These are phyloP conservation scores for Globisporangium echinulatum DNA, from an alignment of 352 stramenopile species.

Conservation along the genomic window DNA sequence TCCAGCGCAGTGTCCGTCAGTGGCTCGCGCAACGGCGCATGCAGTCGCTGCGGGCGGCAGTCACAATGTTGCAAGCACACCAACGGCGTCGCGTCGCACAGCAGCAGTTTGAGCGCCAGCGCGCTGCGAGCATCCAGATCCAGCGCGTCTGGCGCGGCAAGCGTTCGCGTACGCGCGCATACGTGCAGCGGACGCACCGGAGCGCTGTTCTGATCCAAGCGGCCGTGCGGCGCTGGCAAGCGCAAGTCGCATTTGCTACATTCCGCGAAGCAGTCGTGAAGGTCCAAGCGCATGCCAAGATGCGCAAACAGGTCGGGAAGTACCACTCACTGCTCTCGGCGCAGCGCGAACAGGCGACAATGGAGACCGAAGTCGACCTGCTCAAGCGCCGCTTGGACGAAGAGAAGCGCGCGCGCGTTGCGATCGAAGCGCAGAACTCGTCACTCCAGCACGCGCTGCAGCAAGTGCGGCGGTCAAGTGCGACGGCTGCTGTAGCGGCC, in stretches of 20 bases:
- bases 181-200: conserved; percentile 47
- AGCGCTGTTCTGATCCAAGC: conserved; percentile 61
- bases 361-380: conserved; percentile 70
- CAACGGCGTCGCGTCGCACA: conserved; percentile 43
- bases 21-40: conserved; percentile 53
- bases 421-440: conserved; percentile 70
- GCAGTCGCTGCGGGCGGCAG: conserved; percentile 38
- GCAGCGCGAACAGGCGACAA: conserved; percentile 59
- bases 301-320: conserved; percentile 72
- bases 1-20: conserved; percentile 46
- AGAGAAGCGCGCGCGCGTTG: conserved; percentile 61
- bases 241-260: conserved; percentile 36
- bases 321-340: conserved; percentile 53
- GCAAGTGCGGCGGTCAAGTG: conserved; percentile 45
- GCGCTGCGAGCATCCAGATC: conserved; percentile 39
- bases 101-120: conserved; percentile 33
- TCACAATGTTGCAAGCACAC: conserved; percentile 53
- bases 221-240: conserved; percentile 38
- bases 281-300: conserved; percentile 64
- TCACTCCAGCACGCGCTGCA: conserved; percentile 66
- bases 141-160: conserved; percentile 76
- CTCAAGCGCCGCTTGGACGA: conserved; percentile 74
- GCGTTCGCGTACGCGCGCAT: conserved; percentile 43
- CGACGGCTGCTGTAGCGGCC: neutral
- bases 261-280: conserved; percentile 68